Base-by-base conservation (phyloP, 1,284 basidiomycete genomes). In the Exsudoporus floridanus region DNA sequence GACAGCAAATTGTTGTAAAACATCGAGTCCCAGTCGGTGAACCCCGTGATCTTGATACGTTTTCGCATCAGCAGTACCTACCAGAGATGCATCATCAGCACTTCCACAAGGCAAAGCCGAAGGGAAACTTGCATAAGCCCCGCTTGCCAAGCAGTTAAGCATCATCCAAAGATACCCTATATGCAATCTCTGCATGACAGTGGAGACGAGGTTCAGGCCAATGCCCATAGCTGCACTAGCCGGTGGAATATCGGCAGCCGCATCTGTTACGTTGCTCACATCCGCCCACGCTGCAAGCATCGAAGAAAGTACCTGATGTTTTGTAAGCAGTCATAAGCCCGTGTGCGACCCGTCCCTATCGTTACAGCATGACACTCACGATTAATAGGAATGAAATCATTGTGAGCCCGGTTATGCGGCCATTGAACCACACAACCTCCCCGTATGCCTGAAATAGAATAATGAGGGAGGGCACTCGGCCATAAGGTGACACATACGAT, bases 21-120 rank as follows among this genome's bases (percentile, higher is more conserved):
- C 96, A 99, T 98, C 25, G 95, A 91, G 69, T 99, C 97, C 95
- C 94, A 98, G 70, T 99, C 96, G 56, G 94, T 96, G 77, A 99
- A 99, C 36, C 93, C 93, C n/a, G 94, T 98, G 38, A 82, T 71
- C 77, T 99, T 99, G 79, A 99, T 99, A 54, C 90, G 83, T 73
- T 97, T 98, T 58, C 97, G 86, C 97, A 99, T 99, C 49, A 90
- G 82, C 50, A 99, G 80, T 39, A 95, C 90, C 92, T 94, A 52
- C 40, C 31, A 28, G 30, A 19, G 21, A 19, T 10, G 31, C 16
- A 25, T 39, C 36, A 41, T 51, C 19, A 54, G 50, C 40, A 27
- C 49, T 54, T 48, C 34, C 48, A 37, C 31, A 46, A 43, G 46
- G 46, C 49, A 54, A 36, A 52, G 43, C 37, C 40, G 30, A 25